phyloP scores from a whole-genome alignment of 163 green algal genomes.

The Chloroidium sp. region DNA sequence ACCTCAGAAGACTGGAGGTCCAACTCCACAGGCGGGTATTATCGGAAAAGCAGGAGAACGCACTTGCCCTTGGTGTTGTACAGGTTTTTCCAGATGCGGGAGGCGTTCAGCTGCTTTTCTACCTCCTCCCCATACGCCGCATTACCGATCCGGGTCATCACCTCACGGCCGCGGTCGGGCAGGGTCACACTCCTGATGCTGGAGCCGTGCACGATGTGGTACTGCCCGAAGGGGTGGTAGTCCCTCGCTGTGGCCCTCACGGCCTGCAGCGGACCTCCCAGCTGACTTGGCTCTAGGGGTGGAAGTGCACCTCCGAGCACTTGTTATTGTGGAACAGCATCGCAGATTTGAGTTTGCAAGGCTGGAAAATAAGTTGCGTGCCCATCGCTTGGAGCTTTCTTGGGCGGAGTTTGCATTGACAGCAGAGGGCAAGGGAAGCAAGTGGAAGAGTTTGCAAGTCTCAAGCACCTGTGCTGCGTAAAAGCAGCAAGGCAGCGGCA shows the following conservation, averaged over 20 bases:
- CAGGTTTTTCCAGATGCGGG: neutral
- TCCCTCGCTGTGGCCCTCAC: slow-evolving; percentile 1
- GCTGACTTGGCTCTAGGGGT: neutral
- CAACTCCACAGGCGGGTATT: too few species aligned
- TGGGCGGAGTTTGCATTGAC: neutral
- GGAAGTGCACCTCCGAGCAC: neutral
- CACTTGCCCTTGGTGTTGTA: too few species aligned
- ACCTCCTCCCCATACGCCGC: slow-evolving; percentile 3
- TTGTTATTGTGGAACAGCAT: neutral
- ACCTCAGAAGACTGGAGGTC: too few species aligned
- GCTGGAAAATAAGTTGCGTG: neutral
- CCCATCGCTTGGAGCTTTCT: neutral
- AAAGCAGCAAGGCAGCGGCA: too few species aligned
- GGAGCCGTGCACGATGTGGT: slow-evolving; percentile 21
- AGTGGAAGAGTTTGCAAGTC: neutral
- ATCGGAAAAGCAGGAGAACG: too few species aligned
- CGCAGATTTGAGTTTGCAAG: neutral
- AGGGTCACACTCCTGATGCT: neutral
- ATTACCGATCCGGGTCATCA: neutral
- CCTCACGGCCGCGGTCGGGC: neutral
- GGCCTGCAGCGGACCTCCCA: slow-evolving; percentile 4
- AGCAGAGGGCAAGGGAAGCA: neutral
- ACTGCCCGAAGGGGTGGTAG: slow-evolving; percentile 21
- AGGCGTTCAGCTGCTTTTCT: neutral
- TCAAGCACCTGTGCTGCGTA: neutral